Evolutionary conservation across 2,329 filamentous ascomycete species (phyloP).

Genomic region (Apiospora pterosperma): DNA sequence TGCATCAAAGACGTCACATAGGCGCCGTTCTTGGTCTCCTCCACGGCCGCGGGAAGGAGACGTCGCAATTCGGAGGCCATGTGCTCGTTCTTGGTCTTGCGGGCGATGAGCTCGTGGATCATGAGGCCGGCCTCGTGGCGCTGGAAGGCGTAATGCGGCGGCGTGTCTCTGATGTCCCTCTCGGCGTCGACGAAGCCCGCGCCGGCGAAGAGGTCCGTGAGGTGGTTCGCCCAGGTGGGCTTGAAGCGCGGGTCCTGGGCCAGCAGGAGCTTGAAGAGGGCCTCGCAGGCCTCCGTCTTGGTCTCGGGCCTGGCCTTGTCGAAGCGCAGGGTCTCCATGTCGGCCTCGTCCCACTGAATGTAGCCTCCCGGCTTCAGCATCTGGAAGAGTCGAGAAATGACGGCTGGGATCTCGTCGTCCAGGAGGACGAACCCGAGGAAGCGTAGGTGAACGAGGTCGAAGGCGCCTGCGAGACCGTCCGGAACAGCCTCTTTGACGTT

Average conservation of each 20-base stretch:
- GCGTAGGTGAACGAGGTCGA: slow-evolving; percentile 21
- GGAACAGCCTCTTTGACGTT: slow-evolving; percentile 11
- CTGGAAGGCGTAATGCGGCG: slow-evolving; percentile 9
- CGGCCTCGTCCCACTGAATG: slow-evolving; percentile 16
- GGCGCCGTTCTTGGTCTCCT: slow-evolving; percentile 12
- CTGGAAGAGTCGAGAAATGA: slow-evolving; percentile 1
- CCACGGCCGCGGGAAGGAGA: slow-evolving; percentile 12
- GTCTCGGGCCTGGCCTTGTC: slow-evolving; percentile 6
- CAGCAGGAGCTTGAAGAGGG: background rate
- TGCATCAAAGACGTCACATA: slow-evolving; percentile 1
- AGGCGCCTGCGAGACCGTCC: slow-evolving; percentile 13
- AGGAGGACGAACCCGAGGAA: slow-evolving; percentile 17
- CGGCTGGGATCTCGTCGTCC: slow-evolving; percentile 9
- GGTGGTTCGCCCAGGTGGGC: slow-evolving; percentile 6
- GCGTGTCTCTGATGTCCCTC: slow-evolving; percentile 8
- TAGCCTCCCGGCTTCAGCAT: slow-evolving; percentile 18
- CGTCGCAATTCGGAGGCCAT: slow-evolving; percentile 12
- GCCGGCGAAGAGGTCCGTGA: slow-evolving; percentile 7
- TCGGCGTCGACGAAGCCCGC: slow-evolving; percentile 12
- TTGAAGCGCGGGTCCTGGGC: slow-evolving; percentile 6
- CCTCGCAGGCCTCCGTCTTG: background rate
- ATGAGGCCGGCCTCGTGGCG: slow-evolving; percentile 13
- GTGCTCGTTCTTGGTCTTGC: slow-evolving; percentile 17
- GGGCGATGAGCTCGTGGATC: slow-evolving; percentile 19
- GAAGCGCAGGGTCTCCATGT: slow-evolving; percentile 10